These are phyloP conservation scores for Cryptosporidium parvum DNA, from an alignment of 169 alveolate genomes.

Conservation along the genomic window DNA sequence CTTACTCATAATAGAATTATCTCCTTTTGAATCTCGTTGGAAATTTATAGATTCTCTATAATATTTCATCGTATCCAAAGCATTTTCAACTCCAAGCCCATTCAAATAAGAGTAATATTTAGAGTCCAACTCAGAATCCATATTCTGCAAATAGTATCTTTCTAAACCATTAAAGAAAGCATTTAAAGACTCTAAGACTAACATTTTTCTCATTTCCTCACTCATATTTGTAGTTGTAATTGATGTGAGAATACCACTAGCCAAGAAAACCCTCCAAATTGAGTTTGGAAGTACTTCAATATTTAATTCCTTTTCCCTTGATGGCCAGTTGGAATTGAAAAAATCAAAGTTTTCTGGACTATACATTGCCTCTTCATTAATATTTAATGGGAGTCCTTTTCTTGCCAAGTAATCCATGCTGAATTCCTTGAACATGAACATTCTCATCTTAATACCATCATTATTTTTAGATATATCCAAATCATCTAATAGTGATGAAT, in stretches of 20 bases:
- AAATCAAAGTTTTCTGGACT: constrained; percentile 38
- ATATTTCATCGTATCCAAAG: constrained; percentile 11
- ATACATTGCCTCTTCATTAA: constrained; percentile 7
- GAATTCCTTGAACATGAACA: constrained; percentile 31
- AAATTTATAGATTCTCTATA: constrained; percentile 13
- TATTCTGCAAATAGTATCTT: constrained; percentile 12
- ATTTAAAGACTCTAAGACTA: constrained; percentile 39
- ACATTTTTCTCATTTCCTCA: constrained; percentile 9
- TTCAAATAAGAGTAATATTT: constrained; percentile 11
- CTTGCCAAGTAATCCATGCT: constrained; percentile 41
- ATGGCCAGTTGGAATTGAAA: constrained; percentile 30
- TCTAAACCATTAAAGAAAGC: constrained; percentile 37
- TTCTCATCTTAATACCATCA: constrained; percentile 7
- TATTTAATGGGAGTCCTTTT: constrained; percentile 14
- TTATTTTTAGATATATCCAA: not conserved
- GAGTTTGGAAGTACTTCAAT: constrained; percentile 35
- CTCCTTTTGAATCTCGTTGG: not conserved
- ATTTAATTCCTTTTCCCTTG: not conserved
- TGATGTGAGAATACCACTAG: constrained; percentile 15
- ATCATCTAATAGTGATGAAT: constrained; percentile 5
- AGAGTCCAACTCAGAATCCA: not conserved
- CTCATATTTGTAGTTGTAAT: not conserved
- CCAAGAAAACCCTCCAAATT: constrained; percentile 36
- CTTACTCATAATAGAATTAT: not conserved
- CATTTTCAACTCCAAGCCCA: constrained; percentile 4